Conservation (phyloP, 352 stramenopile genomes). For the Phytophthora macrochlamydospora region DNA sequence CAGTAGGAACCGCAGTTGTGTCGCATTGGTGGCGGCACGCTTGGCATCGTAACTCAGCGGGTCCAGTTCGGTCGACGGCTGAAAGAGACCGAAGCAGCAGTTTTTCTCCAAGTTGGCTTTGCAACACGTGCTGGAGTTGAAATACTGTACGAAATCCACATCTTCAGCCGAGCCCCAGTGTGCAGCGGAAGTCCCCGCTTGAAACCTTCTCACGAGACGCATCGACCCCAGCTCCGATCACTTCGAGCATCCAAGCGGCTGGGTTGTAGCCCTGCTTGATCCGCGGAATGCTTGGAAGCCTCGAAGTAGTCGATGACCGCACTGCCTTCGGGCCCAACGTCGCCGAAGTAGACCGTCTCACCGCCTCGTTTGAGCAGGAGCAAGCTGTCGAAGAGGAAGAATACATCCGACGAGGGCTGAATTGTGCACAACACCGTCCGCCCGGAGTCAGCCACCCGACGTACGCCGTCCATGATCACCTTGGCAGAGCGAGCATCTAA, state of each 20-base stretch:
- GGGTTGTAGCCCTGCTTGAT: constrained; percentile 80
- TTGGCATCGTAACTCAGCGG: constrained; percentile 47
- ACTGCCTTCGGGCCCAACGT: constrained; percentile 35
- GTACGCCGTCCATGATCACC: constrained; percentile 87
- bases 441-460: constrained; percentile 83
- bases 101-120: constrained; percentile 33
- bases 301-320: constrained; percentile 64
- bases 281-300: constrained; percentile 56
- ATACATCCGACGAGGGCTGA: constrained; percentile 90
- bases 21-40: constrained; percentile 40
- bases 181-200: not conserved
- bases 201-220: not conserved
- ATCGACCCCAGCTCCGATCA: constrained; percentile 59
- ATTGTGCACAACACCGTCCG: constrained; percentile 92
- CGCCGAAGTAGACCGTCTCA: constrained; percentile 63
- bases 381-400: constrained; percentile 89
- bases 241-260: constrained; percentile 72
- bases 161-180: not conserved
- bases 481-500: constrained; percentile 89
- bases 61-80: constrained; percentile 21
- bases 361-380: constrained; percentile 83
- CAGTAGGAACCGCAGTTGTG: constrained; percentile 55
- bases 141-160: constrained; percentile 40
- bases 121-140: constrained; percentile 35
- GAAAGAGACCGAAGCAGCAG: constrained; percentile 39